Percentiles rank a stretch among this genome's conserved stretches.
Conservation (phyloP, 352 stramenopile genomes). For the Phytophthora nicotianae region DNA sequence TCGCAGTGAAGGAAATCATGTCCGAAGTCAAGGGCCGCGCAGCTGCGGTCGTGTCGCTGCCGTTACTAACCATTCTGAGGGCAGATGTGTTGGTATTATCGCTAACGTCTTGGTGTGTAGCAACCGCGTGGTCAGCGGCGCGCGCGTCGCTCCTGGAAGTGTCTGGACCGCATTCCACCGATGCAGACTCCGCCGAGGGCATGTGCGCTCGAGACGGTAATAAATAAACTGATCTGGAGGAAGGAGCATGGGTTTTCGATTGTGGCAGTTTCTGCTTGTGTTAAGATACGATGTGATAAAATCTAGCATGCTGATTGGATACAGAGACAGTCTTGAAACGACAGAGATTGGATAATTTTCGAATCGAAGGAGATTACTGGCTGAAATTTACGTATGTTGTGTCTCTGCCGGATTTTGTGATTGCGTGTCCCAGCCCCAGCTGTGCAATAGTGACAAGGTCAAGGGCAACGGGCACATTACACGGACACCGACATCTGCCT, state of each 20-base stretch:
- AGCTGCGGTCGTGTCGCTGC: conserved; percentile 28
- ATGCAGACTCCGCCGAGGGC: conserved; percentile 1
- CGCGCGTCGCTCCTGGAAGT: not conserved
- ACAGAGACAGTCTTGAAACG: not conserved
- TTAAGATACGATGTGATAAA: conserved; percentile 3
- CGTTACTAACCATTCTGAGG: conserved; percentile 23
- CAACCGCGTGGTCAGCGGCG: not conserved
- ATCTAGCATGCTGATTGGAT: conserved; percentile 6
- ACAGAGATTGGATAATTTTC: not conserved
- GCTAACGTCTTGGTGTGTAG: not conserved
- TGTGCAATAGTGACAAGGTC: conserved; percentile 16
- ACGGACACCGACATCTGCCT: not conserved
- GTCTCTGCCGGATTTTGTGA: conserved; percentile 26
- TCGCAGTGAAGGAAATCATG: conserved; percentile 57
- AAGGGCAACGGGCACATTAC: conserved; percentile 16
- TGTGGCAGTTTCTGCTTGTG: not conserved
- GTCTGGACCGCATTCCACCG: conserved; percentile 15
- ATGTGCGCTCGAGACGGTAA: conserved; percentile 17
- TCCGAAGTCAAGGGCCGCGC: conserved; percentile 42
- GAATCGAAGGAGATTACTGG: not conserved
- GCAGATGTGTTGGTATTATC: not conserved
- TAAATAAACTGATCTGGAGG: conserved; percentile 29
- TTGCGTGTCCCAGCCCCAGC: conserved; percentile 16
- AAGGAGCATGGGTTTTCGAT: conserved; percentile 2
- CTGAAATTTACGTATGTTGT: not conserved